These are phyloP conservation scores for Candida bentonensis DNA, from an alignment of 805 yeast genomes.

Conservation along the genomic window DNA sequence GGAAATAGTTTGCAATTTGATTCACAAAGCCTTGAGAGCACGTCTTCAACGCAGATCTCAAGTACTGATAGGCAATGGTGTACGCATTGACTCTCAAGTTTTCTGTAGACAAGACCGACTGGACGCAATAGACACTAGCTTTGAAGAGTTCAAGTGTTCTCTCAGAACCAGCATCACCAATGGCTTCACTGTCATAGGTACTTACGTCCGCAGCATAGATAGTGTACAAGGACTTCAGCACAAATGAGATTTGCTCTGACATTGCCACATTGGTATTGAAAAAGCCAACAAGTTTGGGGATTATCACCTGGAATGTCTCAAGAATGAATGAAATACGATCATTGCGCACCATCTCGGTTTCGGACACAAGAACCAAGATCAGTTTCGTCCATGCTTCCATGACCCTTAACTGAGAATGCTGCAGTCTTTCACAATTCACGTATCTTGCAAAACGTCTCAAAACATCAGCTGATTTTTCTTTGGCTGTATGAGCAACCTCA, in stretches of 20 bases:
- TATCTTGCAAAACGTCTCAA: neutral
- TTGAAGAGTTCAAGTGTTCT: conserved; percentile 56
- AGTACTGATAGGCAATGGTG: conserved; percentile 50
- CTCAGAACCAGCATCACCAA: conserved; percentile 14
- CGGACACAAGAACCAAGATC: conserved; percentile 55
- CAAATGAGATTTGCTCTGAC: conserved; percentile 61
- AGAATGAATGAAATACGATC: conserved; percentile 48
- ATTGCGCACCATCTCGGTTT: conserved; percentile 33
- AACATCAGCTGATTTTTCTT: neutral
- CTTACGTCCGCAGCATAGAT: conserved; percentile 33
- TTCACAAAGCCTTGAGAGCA: conserved; percentile 17
- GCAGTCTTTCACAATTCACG: neutral
- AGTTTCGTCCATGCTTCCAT: conserved; percentile 72
- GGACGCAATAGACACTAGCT: conserved; percentile 58
- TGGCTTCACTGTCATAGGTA: neutral
- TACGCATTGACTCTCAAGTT: conserved; percentile 64
- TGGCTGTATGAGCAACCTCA: neutral
- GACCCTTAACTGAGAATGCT: conserved; percentile 38
- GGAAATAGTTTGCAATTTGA: conserved; percentile 38
- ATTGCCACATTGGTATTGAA: conserved; percentile 47
- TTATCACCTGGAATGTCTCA: conserved; percentile 55
- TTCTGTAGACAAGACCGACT: conserved; percentile 51
- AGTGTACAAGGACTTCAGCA: conserved; percentile 56
- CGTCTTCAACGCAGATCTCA: conserved; percentile 26
- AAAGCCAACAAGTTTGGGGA: conserved; percentile 66